These are phyloP conservation scores for Obba rivulosa DNA, from an alignment of 768 basidiomycete species.

Conservation along the genomic window DNA sequence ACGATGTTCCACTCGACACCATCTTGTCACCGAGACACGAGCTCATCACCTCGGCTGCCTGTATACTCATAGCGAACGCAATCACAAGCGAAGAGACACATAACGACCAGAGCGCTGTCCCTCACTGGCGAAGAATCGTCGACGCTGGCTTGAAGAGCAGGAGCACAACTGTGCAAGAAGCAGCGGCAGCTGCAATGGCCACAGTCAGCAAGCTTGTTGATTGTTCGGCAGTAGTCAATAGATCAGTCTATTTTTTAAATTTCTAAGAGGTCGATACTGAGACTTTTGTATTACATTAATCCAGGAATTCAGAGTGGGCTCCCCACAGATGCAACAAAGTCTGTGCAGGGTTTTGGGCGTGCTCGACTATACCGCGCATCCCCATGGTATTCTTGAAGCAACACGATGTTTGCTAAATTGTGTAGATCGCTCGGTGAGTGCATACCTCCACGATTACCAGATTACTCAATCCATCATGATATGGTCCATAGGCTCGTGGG, in stretches of 20 bases:
- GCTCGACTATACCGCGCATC: slow-evolving; percentile 56
- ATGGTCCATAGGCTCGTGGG: slow-evolving; percentile 23
- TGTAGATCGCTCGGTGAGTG: slow-evolving; percentile 49
- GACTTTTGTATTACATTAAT: slow-evolving; percentile 37
- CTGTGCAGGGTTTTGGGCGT: slow-evolving; percentile 65
- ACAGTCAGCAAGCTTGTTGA: slow-evolving; percentile 66
- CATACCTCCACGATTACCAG: no score
- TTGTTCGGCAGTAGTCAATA: slow-evolving; percentile 56
- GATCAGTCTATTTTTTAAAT: slow-evolving; percentile 49
- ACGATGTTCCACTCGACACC: slow-evolving; percentile 48
- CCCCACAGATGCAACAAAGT: slow-evolving; percentile 62
- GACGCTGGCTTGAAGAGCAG: slow-evolving; percentile 71
- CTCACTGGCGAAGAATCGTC: slow-evolving; percentile 64
- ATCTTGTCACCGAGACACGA: slow-evolving; percentile 66
- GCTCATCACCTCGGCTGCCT: slow-evolving; percentile 65
- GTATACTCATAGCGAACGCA: slow-evolving; percentile 60
- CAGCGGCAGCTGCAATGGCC: slow-evolving; percentile 66
- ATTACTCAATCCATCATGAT: no score
- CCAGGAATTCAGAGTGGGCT: slow-evolving; percentile 48
- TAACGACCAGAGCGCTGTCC: slow-evolving; percentile 30
- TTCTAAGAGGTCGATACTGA: neutral
- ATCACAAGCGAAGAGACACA: slow-evolving; percentile 54
- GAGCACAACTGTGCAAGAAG: slow-evolving; percentile 60
- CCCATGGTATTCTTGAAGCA: slow-evolving; percentile 48
- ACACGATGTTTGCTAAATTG: slow-evolving; percentile 55